Percentiles rank a stretch among this genome's conserved stretches.
Evolutionary conservation across 768 basidiomycete species (phyloP).

Genomic region (Auriscalpium orientale): DNA sequence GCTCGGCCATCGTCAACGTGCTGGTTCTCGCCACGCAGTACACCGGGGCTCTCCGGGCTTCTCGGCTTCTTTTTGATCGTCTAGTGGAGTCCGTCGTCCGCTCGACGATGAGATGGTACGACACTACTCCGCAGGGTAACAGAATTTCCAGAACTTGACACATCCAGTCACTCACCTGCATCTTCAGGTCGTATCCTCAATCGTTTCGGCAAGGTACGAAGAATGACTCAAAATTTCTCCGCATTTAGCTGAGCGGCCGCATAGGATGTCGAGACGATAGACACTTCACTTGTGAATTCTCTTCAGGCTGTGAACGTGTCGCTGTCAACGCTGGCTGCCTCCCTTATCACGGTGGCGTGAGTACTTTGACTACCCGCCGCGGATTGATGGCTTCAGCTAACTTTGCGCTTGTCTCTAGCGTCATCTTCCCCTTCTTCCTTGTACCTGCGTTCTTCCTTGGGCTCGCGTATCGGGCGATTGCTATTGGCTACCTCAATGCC

Average conservation of each 20-base stretch:
- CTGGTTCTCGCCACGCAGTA: constrained; percentile 47
- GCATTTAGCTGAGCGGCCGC: neutral
- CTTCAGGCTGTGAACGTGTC: constrained; percentile 74
- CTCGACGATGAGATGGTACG: constrained; percentile 81
- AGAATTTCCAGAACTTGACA: neutral
- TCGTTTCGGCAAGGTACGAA: constrained; percentile 61
- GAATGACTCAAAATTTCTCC: neutral
- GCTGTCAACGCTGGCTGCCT: constrained; percentile 67
- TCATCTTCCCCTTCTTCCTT: constrained; percentile 81
- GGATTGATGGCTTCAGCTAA: constrained; percentile 11
- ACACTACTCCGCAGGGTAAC: constrained; percentile 71
- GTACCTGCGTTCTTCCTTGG: constrained; percentile 71
- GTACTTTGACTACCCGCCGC: constrained; percentile 17
- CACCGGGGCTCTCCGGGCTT: constrained; percentile 43
- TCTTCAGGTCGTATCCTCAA: constrained; percentile 72
- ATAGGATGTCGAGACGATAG: constrained; percentile 82
- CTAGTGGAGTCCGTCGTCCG: constrained; percentile 64
- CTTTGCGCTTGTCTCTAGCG: constrained; percentile 24
- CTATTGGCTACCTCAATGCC: constrained; percentile 68
- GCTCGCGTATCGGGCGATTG: constrained; percentile 62
- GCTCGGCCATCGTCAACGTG: constrained; percentile 40
- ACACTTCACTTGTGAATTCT: constrained; percentile 58
- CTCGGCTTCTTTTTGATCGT: constrained; percentile 33
- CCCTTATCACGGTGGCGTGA: constrained; percentile 64
- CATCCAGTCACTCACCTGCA: neutral